A percentile compares a stretch with the other conserved stretches of the same genome.
Evolutionary conservation across 768 basidiomycete species (phyloP).

Genomic region (Kwoniella dendrophila): DNA sequence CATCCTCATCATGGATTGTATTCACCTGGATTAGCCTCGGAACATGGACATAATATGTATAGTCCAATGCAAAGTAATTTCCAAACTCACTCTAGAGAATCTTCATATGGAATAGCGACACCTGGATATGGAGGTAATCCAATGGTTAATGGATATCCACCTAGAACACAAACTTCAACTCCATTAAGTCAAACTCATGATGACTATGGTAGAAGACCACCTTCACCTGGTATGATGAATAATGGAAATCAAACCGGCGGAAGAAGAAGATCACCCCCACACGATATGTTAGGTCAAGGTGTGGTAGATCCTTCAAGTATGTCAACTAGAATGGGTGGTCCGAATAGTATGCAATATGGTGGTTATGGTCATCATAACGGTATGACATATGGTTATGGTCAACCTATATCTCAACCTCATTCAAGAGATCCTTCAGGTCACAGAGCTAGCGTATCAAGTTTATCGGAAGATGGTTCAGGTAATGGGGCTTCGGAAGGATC

Average conservation of each 20-base stretch:
- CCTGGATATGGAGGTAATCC: conserved; percentile 34
- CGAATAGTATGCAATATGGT: conserved; percentile 21
- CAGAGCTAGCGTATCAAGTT: conserved; percentile 39
- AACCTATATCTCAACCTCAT: conserved; percentile 21
- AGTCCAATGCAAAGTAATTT: conserved; percentile 39
- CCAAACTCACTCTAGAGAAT: conserved; percentile 38
- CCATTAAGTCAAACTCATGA: conserved; percentile 46
- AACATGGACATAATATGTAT: conserved; percentile 41
- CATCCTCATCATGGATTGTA: conserved; percentile 41
- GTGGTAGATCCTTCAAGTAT: conserved; percentile 45
- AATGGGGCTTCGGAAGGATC: conserved; percentile 38
- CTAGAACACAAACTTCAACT: conserved; percentile 43
- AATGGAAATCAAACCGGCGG: neutral
- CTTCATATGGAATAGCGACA: conserved; percentile 40
- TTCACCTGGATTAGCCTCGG: conserved; percentile 34
- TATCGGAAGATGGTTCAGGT: conserved; percentile 42
- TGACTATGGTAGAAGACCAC: conserved; percentile 24
- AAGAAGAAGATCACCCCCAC: conserved; percentile 32
- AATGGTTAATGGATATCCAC: conserved; percentile 45
- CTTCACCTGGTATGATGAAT: conserved; percentile 6
- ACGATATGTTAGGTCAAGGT: conserved; percentile 43
- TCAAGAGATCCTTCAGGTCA: conserved; percentile 23
- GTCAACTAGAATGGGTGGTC: conserved; percentile 26
- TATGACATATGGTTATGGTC: conserved; percentile 27
- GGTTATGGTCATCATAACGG: conserved; percentile 29